phyloP scores from a whole-genome alignment of 2,329 filamentous ascomycete species.

The Penicillium sp. region DNA sequence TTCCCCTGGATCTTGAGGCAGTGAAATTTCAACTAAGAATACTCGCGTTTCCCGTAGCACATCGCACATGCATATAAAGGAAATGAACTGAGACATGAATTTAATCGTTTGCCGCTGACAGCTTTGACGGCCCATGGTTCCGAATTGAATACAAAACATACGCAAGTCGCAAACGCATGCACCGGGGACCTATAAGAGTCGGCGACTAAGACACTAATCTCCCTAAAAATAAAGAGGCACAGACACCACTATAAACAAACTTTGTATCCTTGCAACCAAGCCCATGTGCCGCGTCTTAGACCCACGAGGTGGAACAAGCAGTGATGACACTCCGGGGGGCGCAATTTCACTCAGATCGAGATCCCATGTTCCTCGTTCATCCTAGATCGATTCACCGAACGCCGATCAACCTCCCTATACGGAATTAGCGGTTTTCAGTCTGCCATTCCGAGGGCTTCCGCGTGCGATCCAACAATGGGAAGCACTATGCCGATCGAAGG shows the following conservation, averaged over 20 bases:
- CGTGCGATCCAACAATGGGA: neutral
- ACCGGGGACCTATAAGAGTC: neutral
- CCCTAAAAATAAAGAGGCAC: neutral
- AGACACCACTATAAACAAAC: neutral
- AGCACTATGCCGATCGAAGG: neutral
- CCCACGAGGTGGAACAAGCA: slow-evolving; percentile 19
- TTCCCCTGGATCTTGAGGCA: too few species aligned
- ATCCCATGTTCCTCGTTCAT: neutral
- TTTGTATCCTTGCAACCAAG: slow-evolving; percentile 3
- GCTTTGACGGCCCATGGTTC: neutral
- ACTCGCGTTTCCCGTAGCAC: neutral
- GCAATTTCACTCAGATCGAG: slow-evolving; percentile 8
- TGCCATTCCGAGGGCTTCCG: neutral
- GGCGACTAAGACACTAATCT: neutral
- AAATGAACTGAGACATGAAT: neutral
- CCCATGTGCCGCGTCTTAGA: slow-evolving; percentile 20
- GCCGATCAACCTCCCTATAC: neutral
- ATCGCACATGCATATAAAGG: neutral
- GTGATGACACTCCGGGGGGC: slow-evolving; percentile 11
- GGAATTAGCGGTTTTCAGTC: neutral
- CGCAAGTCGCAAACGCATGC: neutral
- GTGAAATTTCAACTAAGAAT: neutral
- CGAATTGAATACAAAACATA: too few species aligned
- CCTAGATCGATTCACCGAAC: slow-evolving; percentile 2
- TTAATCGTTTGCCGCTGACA: neutral